phyloP scores from a whole-genome alignment of 73 alveolate species.

The Blepharisma stoltei region DNA sequence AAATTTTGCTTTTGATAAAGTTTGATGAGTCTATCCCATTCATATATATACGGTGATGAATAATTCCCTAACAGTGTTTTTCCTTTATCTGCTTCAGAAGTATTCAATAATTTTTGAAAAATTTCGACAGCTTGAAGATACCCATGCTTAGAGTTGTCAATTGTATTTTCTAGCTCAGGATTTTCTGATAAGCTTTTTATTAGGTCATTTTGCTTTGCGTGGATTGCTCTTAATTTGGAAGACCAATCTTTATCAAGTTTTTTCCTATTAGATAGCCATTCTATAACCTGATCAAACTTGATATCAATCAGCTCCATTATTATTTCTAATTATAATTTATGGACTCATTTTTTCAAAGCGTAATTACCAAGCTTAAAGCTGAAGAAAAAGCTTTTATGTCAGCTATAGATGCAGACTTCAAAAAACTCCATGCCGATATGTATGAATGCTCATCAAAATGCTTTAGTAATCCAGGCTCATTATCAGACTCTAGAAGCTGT shows the following conservation, averaged over 20 bases:
- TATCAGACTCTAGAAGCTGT: too few species aligned
- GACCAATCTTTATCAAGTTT: constrained; percentile 27
- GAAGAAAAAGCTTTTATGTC: too few species aligned
- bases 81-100: not conserved
- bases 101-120: not conserved
- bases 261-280: constrained; percentile 8
- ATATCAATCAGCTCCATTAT: constrained; percentile 24
- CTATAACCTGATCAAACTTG: not conserved
- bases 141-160: not conserved
- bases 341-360: too few species aligned
- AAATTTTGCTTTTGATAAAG: constrained; percentile 14
- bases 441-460: too few species aligned
- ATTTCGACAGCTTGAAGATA: not conserved
- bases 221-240: not conserved
- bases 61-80: constrained; percentile 12
- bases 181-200: not conserved
- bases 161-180: not conserved
- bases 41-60: not conserved
- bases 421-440: too few species aligned
- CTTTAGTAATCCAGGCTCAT: too few species aligned
- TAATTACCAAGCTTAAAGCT: too few species aligned
- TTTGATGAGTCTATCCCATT: constrained; percentile 7
- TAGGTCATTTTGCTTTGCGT: not conserved
- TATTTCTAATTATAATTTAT: not conserved
- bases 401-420: too few species aligned